Conservation (phyloP, 140 eudicot genomes). For the Anethum foeniculum region DNA sequence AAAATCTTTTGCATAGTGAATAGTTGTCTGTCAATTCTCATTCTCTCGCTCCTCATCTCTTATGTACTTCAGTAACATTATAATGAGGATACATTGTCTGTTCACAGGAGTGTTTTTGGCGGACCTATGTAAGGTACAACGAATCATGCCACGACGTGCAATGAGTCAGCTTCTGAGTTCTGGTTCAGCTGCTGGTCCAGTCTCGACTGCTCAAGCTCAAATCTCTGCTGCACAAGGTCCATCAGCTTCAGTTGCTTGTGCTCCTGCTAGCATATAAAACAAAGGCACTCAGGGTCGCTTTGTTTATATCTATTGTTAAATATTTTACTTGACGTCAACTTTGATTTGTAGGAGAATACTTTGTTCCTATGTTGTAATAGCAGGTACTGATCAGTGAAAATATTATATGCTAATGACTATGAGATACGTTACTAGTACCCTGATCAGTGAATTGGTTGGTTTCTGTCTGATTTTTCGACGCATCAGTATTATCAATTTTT, state of each 20-base stretch:
- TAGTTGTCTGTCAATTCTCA: not conserved
- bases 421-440: not conserved
- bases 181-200: constrained; percentile 35
- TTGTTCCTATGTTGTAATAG: not conserved
- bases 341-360: not conserved
- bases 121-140: constrained; percentile 39
- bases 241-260: constrained; percentile 18
- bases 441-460: not conserved
- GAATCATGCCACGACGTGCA: constrained; percentile 41
- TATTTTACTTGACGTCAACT: not conserved
- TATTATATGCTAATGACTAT: not conserved
- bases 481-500: not conserved
- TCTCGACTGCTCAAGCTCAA: not conserved
- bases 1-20: no score
- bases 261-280: constrained; percentile 23
- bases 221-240: constrained; percentile 7
- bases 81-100: not conserved
- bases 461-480: not conserved
- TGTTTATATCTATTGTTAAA: not conserved
- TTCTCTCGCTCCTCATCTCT: not conserved
- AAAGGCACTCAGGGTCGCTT: not conserved
- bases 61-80: not conserved
- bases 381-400: not conserved
- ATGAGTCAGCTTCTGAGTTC: constrained; percentile 37
- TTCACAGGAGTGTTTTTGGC: constrained; percentile 1